phyloP scores from a whole-genome alignment of 768 basidiomycete genomes.

The Tubosaeta brunneosetosa region DNA sequence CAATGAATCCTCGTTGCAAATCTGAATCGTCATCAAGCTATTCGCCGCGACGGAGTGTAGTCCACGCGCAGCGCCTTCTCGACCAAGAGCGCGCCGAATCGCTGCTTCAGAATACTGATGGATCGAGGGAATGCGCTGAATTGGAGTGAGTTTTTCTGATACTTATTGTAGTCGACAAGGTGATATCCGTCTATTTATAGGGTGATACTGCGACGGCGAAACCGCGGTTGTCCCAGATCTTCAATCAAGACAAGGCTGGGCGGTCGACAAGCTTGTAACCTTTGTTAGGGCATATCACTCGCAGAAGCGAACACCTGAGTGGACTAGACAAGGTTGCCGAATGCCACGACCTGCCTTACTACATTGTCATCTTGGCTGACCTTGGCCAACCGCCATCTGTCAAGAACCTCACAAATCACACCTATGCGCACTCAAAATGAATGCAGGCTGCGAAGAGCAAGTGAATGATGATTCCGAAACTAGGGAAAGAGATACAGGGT shows the following conservation, averaged over 20 bases:
- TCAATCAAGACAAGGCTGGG: constrained; percentile 16
- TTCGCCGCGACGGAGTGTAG: too few species aligned
- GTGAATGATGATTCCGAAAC: too few species aligned
- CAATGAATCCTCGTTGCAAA: too few species aligned
- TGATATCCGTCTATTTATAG: constrained; percentile 13
- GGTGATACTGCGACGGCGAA: background rate
- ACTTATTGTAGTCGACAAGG: constrained; percentile 4
- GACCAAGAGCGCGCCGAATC: too few species aligned
- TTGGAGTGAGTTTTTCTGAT: background rate
- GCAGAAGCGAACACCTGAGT: background rate
- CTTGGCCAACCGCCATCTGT: background rate
- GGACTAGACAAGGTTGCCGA: background rate
- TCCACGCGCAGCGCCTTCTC: too few species aligned
- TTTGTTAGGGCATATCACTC: background rate
- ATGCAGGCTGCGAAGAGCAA: too few species aligned
- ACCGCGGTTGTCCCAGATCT: constrained; percentile 9
- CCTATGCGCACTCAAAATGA: too few species aligned
- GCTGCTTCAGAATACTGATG: background rate
- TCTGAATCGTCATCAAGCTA: too few species aligned
- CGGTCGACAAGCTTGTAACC: background rate
- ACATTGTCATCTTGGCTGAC: constrained; percentile 13
- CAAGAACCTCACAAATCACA: too few species aligned
- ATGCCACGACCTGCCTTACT: background rate
- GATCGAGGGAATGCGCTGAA: background rate
- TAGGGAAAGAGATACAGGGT: too few species aligned